Conservation (phyloP, 176 grass and related monocot species). For the Pontederia paniculata region DNA sequence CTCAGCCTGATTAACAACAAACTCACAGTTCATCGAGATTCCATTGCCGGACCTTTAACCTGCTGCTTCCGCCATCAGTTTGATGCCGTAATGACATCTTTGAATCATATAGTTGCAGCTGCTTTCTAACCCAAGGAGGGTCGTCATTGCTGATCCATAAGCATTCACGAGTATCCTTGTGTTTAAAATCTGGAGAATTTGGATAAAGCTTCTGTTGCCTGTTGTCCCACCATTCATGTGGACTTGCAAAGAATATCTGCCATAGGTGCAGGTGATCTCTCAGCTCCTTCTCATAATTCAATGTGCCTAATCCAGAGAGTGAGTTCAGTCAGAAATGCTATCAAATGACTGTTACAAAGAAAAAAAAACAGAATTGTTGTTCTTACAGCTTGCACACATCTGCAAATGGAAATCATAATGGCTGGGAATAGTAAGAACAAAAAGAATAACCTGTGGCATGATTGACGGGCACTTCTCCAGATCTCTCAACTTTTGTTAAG, state of each 20-base stretch:
- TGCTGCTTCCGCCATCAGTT: too few species aligned
- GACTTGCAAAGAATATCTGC: constrained; percentile 70
- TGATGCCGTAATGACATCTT: neutral
- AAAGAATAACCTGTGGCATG: too few species aligned
- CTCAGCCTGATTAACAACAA: too few species aligned
- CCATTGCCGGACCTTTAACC: too few species aligned
- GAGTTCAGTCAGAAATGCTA: neutral
- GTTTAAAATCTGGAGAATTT: constrained; percentile 28
- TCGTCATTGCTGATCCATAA: constrained; percentile 38
- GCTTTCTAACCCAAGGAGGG: constrained; percentile 52
- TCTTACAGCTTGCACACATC: too few species aligned
- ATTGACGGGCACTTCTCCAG: neutral
- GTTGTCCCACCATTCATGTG: constrained; percentile 69
- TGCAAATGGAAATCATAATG: too few species aligned
- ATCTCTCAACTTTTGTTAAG: neutral
- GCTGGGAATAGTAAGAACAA: too few species aligned
- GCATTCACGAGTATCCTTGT: constrained; percentile 41
- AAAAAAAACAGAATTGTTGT: neutral
- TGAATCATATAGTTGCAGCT: constrained; percentile 36
- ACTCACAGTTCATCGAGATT: too few species aligned
- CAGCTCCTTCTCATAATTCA: constrained; percentile 8
- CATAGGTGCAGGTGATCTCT: constrained; percentile 33
- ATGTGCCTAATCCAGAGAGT: neutral
- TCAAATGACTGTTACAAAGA: neutral
- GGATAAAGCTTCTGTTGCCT: constrained; percentile 16